Base-by-base conservation (phyloP, 768 basidiomycete species). In the Lactifluus pinguis region DNA sequence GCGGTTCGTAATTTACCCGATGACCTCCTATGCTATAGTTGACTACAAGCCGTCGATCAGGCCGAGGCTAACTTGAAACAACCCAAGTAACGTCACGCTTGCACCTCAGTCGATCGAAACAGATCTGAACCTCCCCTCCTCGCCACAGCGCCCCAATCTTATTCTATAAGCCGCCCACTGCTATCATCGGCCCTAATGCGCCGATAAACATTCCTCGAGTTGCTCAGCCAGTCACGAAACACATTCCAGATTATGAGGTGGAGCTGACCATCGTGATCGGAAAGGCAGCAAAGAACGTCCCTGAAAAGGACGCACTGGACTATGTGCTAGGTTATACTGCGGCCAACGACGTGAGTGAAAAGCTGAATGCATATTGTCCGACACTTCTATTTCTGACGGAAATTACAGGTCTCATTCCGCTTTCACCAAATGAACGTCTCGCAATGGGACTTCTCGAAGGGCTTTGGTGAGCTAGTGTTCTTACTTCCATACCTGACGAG, bases 371-470 rank as follows among this genome's bases (percentile, higher is more conserved):
- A n/a, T 15, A 30, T 15, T 34, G 15, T 5, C 44, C 45, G 9
- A 42, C 55, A 36, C 4, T 38, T 19, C 52, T 48, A 6, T 19
- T 19, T 19, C 45, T 32, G 29, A 50, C 6, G 15, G 39, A 48
- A 30, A 53, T 34, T 10, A 29, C 42, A 87, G 85, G 79, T 89
- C 3, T 92, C 90, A 5, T 92, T 92, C 80, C 82, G 92, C 45
- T 83, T 85, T 64, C 85, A 87, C 67, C 92, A 94, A 70, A 75
- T 88, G 73, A 82, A 83, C 4, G 84, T 86, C 10, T 85, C 86
- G 0, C 92, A 95, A 66, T 95, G 92, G 92, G 77, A 81, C 34
- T 93, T 91, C 72, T 91, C 89, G 30, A 95, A 95, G 72, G 79
- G 86, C 45, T 95, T 92, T 66, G 92, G 90, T 86, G 59, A 29